These are phyloP conservation scores for Jaapia argillacea DNA, from an alignment of 768 basidiomycete species.

Conservation along the genomic window DNA sequence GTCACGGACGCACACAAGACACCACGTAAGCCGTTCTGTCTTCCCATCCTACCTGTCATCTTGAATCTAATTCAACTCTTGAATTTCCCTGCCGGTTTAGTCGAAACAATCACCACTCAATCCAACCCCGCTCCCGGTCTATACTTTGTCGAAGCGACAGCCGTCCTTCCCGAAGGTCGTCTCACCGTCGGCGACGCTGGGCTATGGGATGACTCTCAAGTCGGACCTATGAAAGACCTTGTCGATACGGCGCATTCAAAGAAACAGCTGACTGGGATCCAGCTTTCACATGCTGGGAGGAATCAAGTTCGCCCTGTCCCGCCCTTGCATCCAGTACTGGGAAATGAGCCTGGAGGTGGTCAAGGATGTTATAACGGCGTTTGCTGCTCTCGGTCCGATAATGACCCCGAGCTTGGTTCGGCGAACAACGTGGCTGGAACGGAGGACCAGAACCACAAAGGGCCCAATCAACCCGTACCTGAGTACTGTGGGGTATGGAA, in stretches of 20 bases:
- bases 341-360: no score
- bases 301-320: slow-evolving; percentile 56
- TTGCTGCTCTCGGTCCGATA: no score
- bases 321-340: slow-evolving; percentile 34
- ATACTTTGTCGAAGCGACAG: slow-evolving; percentile 57
- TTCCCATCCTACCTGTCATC: no score
- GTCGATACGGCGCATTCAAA: slow-evolving; percentile 65
- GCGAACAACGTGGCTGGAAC: slow-evolving; percentile 26
- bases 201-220: slow-evolving; percentile 55
- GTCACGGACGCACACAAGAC: slow-evolving; percentile 47
- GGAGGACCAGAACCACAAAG: no score
- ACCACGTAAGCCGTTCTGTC: slow-evolving; percentile 26
- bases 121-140: slow-evolving; percentile 48
- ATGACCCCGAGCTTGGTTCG: no score
- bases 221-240: slow-evolving; percentile 33
- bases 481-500: no score
- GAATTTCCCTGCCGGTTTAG: slow-evolving; percentile 18
- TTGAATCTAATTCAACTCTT: no score
- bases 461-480: no score
- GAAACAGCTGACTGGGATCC: slow-evolving; percentile 60
- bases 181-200: slow-evolving; percentile 55
- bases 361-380: no score
- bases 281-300: slow-evolving; percentile 68
- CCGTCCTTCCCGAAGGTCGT: slow-evolving; percentile 47
- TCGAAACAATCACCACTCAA: slow-evolving; percentile 43